These are phyloP conservation scores for Coriolopsis trogii DNA, from an alignment of 1,284 basidiomycete genomes.

Conservation along the genomic window DNA sequence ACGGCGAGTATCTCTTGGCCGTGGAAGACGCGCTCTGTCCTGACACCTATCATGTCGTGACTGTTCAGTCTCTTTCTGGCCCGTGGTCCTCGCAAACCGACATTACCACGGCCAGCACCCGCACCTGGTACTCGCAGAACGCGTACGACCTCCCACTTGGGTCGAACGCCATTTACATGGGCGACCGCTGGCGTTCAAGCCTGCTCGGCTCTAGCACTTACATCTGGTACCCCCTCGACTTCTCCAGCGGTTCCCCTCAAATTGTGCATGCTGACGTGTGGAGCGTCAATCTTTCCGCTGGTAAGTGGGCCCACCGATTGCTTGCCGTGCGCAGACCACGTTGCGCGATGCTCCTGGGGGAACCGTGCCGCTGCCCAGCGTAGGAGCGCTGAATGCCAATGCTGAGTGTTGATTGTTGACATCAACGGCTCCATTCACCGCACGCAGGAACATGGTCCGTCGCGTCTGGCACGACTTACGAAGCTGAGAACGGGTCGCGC, in stretches of 20 bases:
- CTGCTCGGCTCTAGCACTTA: slow-evolving; percentile 60
- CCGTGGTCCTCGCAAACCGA: slow-evolving; percentile 61
- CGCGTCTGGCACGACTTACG: slow-evolving; percentile 55
- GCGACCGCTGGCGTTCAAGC: slow-evolving; percentile 63
- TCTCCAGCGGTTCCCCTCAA: slow-evolving; percentile 53
- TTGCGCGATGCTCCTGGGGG: no score
- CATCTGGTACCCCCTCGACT: slow-evolving; percentile 64
- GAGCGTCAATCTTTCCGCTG: slow-evolving; percentile 52
- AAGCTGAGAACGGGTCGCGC: slow-evolving; percentile 57
- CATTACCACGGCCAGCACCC: slow-evolving; percentile 51
- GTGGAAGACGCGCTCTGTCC: no score
- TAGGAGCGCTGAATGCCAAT: no score
- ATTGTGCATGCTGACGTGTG: slow-evolving; percentile 62
- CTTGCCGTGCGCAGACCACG: no score
- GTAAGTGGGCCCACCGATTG: slow-evolving; percentile 28
- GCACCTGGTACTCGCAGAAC: slow-evolving; percentile 68
- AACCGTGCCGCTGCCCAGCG: no score
- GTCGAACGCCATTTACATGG: slow-evolving; percentile 61
- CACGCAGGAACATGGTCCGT: slow-evolving; percentile 56
- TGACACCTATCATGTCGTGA: not conserved
- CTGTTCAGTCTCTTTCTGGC: slow-evolving; percentile 51
- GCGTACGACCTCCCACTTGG: slow-evolving; percentile 56
- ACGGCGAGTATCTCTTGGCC: slow-evolving; percentile 43
- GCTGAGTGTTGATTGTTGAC: no score
- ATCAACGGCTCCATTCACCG: no score